Evolutionary conservation across 176 grass and related monocot species (phyloP).

Genomic region (Carex scoparia): DNA sequence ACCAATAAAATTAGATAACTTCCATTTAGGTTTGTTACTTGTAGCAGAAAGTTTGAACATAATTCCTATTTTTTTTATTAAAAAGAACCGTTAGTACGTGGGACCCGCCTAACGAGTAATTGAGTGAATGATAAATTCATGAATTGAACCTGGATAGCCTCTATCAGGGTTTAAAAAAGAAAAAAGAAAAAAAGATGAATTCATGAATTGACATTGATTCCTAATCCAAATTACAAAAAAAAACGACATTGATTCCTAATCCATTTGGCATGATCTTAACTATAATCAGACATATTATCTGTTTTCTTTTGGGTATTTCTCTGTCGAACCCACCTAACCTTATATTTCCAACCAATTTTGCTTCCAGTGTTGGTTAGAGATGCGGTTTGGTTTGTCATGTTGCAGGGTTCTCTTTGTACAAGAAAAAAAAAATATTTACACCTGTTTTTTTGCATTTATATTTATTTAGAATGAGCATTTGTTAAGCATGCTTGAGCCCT

Average conservation of each 20-base stretch:
- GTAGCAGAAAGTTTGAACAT: background rate
- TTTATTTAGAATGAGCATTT: background rate
- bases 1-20: background rate
- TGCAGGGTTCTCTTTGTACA: background rate
- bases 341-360: constrained; percentile 11
- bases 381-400: constrained; percentile 15
- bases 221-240: no score
- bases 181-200: no score
- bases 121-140: no score
- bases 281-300: constrained; percentile 1
- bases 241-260: constrained; percentile 9
- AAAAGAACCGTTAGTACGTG: no score
- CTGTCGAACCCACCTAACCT: constrained; percentile 11
- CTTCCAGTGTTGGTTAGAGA: constrained; percentile 6
- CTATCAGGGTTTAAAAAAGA: no score
- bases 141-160: no score
- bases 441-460: background rate
- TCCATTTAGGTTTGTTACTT: no score
- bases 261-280: constrained; percentile 25
- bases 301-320: constrained; percentile 7
- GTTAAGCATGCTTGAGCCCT: background rate
- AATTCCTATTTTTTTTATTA: background rate
- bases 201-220: no score
- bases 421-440: background rate
- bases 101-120: no score